A percentile compares a stretch with the other conserved stretches of the same genome.
Conservation (phyloP, 2,329 filamentous ascomycete species). For the Aureobasidium pullulans region DNA sequence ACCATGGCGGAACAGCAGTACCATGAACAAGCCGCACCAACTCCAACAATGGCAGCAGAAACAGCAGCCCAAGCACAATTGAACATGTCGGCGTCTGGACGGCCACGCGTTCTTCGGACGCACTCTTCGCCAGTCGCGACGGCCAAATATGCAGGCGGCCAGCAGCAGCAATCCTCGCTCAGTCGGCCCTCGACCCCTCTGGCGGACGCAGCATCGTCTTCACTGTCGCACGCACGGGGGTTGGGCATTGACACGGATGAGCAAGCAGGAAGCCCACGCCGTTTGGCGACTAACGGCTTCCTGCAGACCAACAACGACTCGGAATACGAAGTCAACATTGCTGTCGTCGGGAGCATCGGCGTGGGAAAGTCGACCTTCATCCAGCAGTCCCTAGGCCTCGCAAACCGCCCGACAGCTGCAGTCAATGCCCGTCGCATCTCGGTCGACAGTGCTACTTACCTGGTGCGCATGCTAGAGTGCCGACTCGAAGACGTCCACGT, state of each 20-base stretch:
- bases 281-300: constrained; percentile 14
- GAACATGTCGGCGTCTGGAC: neutral
- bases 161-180: neutral
- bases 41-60: neutral
- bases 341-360: constrained; percentile 46
- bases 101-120: constrained; percentile 21
- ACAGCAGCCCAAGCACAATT: neutral
- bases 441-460: constrained; percentile 47
- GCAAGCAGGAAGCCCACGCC: neutral
- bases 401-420: constrained; percentile 33
- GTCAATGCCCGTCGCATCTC: constrained; percentile 47
- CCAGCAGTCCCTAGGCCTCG: constrained; percentile 48
- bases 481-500: constrained; percentile 45
- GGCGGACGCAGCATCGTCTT: neutral
- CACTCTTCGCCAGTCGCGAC: constrained; percentile 21
- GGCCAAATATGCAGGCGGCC: neutral
- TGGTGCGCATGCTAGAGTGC: constrained; percentile 53
- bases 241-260: neutral
- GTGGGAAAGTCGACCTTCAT: constrained; percentile 56
- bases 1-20: constrained; percentile 1
- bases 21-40: neutral
- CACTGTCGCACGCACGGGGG: neutral
- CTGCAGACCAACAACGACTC: constrained; percentile 17
- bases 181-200: neutral
- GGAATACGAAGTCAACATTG: constrained; percentile 51